phyloP scores from a whole-genome alignment of 441 rosid genomes.

The Gossypium davidsonii region DNA sequence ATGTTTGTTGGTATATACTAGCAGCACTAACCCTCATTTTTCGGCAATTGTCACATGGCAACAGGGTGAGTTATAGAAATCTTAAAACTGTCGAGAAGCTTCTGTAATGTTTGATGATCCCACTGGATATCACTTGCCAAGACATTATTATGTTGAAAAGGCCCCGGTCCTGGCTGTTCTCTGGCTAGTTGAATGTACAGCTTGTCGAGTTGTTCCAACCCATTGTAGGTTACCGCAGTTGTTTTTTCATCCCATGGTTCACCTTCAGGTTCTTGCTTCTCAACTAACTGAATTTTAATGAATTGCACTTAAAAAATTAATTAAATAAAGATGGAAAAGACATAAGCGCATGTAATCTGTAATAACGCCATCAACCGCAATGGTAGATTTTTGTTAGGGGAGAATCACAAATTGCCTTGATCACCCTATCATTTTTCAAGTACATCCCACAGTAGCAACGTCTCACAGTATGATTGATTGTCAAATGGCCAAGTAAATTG shows the following conservation, averaged over 20 bases:
- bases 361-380: not conserved
- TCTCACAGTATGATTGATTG: not conserved
- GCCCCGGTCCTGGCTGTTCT: slow-evolving; percentile 10
- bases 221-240: not conserved
- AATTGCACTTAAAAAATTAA: slow-evolving; percentile 8
- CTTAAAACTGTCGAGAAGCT: slow-evolving; percentile 49
- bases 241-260: slow-evolving; percentile 13
- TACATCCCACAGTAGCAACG: not conserved
- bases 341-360: not conserved
- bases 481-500: not conserved
- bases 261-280: slow-evolving; percentile 31
- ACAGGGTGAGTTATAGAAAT: slow-evolving; percentile 25
- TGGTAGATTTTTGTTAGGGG: not conserved
- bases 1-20: not conserved
- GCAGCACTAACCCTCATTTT: not conserved
- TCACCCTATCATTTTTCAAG: not conserved
- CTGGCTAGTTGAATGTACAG: not conserved
- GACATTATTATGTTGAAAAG: slow-evolving; percentile 8
- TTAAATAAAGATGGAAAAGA: not conserved
- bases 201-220: slow-evolving; percentile 7
- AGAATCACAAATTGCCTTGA: not conserved
- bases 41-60: not conserved
- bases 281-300: slow-evolving; percentile 32
- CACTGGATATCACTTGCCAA: slow-evolving; percentile 50
- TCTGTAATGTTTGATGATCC: slow-evolving; percentile 54